Evolutionary conservation across 148 eudicot genomes (phyloP).

Genomic region (Vaccinium darrowii): DNA sequence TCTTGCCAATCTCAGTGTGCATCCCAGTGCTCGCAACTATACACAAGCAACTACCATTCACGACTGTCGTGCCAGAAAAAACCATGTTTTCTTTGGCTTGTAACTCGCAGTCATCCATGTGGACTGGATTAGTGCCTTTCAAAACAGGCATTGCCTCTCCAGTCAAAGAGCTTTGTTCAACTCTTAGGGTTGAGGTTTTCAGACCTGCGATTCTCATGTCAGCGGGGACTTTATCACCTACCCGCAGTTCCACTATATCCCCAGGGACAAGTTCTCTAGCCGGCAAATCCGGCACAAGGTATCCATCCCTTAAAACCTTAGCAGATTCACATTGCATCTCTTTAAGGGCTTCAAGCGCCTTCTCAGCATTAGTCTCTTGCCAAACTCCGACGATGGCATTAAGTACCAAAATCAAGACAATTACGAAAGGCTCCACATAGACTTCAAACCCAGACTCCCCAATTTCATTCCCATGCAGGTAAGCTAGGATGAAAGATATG

Average conservation of each 20-base stretch:
- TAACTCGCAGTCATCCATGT: slow-evolving; percentile 65
- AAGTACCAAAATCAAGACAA: slow-evolving; percentile 59
- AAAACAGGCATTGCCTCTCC: slow-evolving; percentile 85
- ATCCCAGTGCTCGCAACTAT: slow-evolving; percentile 65
- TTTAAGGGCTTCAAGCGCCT: slow-evolving; percentile 81
- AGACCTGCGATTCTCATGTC: slow-evolving; percentile 66
- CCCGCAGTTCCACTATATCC: slow-evolving; percentile 75
- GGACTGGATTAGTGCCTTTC: slow-evolving; percentile 43
- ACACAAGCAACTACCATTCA: slow-evolving; percentile 65
- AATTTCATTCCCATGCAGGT: slow-evolving; percentile 48
- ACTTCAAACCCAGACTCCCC: slow-evolving; percentile 56
- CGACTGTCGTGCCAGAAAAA: slow-evolving; percentile 82
- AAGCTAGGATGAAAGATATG: slow-evolving; percentile 69
- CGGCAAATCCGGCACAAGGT: slow-evolving; percentile 62
- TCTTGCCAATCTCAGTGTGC: slow-evolving; percentile 71
- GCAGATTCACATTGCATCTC: slow-evolving; percentile 77
- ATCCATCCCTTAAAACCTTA: slow-evolving; percentile 67
- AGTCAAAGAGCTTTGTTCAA: slow-evolving; percentile 79
- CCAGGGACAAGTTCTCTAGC: slow-evolving; percentile 84
- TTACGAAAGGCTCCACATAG: slow-evolving; percentile 77
- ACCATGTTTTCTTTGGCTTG: slow-evolving; percentile 84
- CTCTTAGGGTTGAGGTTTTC: slow-evolving; percentile 72
- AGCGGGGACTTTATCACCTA: slow-evolving; percentile 83
- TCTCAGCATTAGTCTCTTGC: slow-evolving; percentile 89
- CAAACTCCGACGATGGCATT: slow-evolving; percentile 87